Base-by-base conservation (phyloP, 306 rosid genomes). In the Carpinus fangiana region DNA sequence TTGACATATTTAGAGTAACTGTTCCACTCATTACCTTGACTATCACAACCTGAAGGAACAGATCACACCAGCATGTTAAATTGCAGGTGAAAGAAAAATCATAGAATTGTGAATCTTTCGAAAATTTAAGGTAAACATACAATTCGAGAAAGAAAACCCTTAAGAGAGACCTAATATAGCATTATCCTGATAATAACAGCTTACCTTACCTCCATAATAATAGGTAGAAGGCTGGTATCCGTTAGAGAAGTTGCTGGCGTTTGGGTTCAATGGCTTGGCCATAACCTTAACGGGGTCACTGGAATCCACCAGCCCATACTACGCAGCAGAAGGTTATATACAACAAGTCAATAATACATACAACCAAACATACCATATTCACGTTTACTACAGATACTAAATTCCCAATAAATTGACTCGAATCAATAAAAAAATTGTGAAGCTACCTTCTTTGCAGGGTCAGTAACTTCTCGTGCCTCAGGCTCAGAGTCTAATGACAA, bases 191-290 rank as follows among this genome's bases (percentile, higher is more conserved):
- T 13, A 69, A 60, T 14, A 59, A 51, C 53, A 79, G 76, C 87
- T 85, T 82, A 85, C 84, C 89, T 85, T 87, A 87, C 90, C 90
- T 87, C 87, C 88, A 78, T 80, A 87, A 85, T 78, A 87, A 52
- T 85, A 85, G 12, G 85, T 48, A 72, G 84, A 26, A 41, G 87
- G 74, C 4, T 84, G 71, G 62, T 82, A 82, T 26, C 82, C 87
- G 66, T 80, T 87, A 14, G 84, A 84, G 66, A 82, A 43, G 51
- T 68, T 34, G 53, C 73, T 5, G 38, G 81, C 59, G 75, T 87
- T 84, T 41, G 90, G 90, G 80, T 74, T 82, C 67, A 82, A 87
- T 2, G 86, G 90, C 76, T 79, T 84, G 79, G 65, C 26, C 43
- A 38, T 46, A 65, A 83, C 83, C 36, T 84, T 84, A 45, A 81